phyloP scores from a whole-genome alignment of 345 rosid species.

The Cardamine chenopodiifolia region DNA sequence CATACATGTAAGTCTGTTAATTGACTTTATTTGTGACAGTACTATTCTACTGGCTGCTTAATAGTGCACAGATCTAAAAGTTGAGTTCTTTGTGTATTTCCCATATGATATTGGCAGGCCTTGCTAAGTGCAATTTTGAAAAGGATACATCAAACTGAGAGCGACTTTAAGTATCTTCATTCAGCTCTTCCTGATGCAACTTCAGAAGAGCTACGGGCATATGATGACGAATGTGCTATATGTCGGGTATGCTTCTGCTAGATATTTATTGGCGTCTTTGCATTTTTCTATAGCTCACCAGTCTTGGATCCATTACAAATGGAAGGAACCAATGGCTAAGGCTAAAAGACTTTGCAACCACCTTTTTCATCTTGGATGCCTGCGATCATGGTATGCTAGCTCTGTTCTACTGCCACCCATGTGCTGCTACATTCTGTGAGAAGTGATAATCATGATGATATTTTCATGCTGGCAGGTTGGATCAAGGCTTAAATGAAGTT shows the following conservation, averaged over 20 bases:
- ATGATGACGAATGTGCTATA: conserved; percentile 90
- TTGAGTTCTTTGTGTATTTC: conserved; percentile 14
- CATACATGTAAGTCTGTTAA: conserved; percentile 56
- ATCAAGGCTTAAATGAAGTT: conserved; percentile 76
- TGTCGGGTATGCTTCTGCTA: conserved; percentile 62
- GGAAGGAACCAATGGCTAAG: conserved; percentile 91
- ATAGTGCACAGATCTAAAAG: neutral
- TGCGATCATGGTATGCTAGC: conserved; percentile 76
- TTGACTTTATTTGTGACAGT: neutral
- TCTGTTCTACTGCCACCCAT: conserved; percentile 30
- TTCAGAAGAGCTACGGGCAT: conserved; percentile 66
- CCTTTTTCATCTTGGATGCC: conserved; percentile 84
- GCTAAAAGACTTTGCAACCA: conserved; percentile 85
- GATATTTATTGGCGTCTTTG: neutral
- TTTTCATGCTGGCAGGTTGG: conserved; percentile 63
- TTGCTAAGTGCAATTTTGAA: conserved; percentile 73
- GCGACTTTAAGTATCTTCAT: conserved; percentile 71
- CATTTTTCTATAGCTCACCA: conserved; percentile 17
- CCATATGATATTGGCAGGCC: conserved; percentile 52
- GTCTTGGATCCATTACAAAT: conserved; percentile 32
- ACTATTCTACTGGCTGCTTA: neutral
- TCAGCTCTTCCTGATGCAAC: conserved; percentile 94
- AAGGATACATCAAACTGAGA: conserved; percentile 72
- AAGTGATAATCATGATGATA: conserved; percentile 25
- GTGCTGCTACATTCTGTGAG: conserved; percentile 33